phyloP scores from a whole-genome alignment of 148 eudicot genomes.

The Spergularia marina region DNA sequence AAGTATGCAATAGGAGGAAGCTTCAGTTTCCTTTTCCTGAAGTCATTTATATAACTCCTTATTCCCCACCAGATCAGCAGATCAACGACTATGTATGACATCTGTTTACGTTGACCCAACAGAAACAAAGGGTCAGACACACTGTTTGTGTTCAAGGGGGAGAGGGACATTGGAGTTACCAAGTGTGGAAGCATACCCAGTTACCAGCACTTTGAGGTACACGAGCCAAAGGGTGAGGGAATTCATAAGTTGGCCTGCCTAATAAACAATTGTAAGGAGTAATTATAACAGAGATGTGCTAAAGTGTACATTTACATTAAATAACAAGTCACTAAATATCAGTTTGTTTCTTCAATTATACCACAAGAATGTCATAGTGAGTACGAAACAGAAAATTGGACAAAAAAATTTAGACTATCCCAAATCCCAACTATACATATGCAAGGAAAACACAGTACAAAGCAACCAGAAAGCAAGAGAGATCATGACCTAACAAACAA shows the following conservation, averaged over 20 bases:
- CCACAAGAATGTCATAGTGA: background rate
- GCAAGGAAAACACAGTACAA: background rate
- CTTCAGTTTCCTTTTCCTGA: constrained; percentile 78
- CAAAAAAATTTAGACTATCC: background rate
- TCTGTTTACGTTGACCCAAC: constrained; percentile 33
- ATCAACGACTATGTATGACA: constrained; percentile 84
- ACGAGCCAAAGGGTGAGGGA: constrained; percentile 89
- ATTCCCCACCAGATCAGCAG: constrained; percentile 94
- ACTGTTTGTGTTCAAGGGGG: background rate
- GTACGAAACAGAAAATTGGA: background rate
- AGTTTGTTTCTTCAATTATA: background rate
- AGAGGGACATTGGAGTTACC: background rate
- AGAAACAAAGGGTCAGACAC: constrained; percentile 9
- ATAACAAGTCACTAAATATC: background rate
- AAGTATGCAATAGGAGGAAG: constrained; percentile 92
- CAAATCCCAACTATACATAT: constrained; percentile 1
- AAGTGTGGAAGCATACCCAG: constrained; percentile 58
- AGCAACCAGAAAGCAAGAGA: background rate
- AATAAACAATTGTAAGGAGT: constrained; percentile 32
- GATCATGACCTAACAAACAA: background rate
- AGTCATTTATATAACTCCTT: constrained; percentile 82
- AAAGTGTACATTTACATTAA: background rate
- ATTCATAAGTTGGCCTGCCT: constrained; percentile 95
- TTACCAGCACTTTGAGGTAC: constrained; percentile 87
- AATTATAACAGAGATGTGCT: constrained; percentile 13